Conservation (phyloP, 768 basidiomycete species). For the Kockovaella imperatae region DNA sequence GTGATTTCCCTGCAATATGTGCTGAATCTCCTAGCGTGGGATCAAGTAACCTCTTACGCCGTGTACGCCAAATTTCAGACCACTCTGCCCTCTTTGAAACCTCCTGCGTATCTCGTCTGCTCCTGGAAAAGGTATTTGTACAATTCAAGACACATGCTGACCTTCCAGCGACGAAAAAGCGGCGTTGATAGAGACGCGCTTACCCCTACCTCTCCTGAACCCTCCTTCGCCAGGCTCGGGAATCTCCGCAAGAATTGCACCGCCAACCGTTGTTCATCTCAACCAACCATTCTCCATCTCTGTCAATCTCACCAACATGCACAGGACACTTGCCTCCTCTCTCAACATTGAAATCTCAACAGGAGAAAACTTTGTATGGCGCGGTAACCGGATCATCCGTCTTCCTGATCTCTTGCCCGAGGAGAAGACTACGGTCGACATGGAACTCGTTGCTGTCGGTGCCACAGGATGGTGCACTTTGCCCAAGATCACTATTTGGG, state of each 20-base stretch:
- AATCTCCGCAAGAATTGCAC: conserved; percentile 59
- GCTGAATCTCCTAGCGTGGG: not conserved
- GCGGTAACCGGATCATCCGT: conserved; percentile 62
- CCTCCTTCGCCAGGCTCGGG: conserved; percentile 52
- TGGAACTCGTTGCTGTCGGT: conserved; percentile 30
- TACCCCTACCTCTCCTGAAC: conserved; percentile 57
- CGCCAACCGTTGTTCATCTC: conserved; percentile 51
- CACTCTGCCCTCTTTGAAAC: not conserved
- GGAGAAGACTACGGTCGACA: conserved; percentile 6
- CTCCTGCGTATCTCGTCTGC: not conserved
- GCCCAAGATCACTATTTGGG: conserved; percentile 22
- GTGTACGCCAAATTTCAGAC: not conserved
- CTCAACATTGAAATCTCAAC: conserved; percentile 66
- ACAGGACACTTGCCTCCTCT: conserved; percentile 57
- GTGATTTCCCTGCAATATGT: not conserved
- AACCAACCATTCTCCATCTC: conserved; percentile 30
- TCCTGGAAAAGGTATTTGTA: not conserved
- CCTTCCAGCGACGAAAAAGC: conserved; percentile 2
- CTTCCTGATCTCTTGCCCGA: conserved; percentile 64
- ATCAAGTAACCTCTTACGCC: not conserved
- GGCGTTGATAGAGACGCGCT: conserved; percentile 48
- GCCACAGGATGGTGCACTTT: conserved; percentile 29
- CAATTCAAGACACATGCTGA: no score
- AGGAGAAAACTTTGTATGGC: conserved; percentile 69
- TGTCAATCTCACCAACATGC: conserved; percentile 60